Percentiles rank a stretch among this genome's conserved stretches.
These are phyloP conservation scores for Fusarium temperatum DNA, from an alignment of 2,329 filamentous ascomycete genomes.

Conservation along the genomic window DNA sequence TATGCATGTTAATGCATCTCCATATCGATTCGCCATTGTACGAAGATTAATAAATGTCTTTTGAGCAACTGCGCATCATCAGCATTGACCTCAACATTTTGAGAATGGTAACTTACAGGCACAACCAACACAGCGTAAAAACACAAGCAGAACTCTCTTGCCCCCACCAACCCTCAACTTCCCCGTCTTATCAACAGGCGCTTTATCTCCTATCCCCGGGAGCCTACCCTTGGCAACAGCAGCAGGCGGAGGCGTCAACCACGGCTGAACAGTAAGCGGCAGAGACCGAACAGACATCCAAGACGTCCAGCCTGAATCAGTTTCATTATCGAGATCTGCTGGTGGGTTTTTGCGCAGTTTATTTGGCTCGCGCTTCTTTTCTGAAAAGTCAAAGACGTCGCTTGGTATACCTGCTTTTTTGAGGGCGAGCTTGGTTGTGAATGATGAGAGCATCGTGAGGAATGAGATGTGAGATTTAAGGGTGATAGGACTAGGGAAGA, in stretches of 20 bases:
- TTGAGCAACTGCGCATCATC: conserved; percentile 56
- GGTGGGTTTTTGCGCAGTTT: conserved; percentile 47
- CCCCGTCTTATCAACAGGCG: conserved; percentile 57
- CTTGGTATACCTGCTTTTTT: conserved; percentile 64
- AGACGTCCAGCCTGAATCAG: conserved; percentile 49
- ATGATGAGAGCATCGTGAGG: conserved; percentile 60
- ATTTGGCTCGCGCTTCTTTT: conserved; percentile 42
- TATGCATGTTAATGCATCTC: conserved; percentile 60
- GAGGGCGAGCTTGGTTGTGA: conserved; percentile 67
- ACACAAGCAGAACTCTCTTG: conserved; percentile 58
- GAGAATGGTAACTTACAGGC: conserved; percentile 55
- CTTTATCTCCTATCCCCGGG: conserved; percentile 59
- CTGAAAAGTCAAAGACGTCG: conserved; percentile 56
- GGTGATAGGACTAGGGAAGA: no score
- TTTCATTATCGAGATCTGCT: conserved; percentile 40
- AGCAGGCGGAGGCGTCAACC: conserved; percentile 61
- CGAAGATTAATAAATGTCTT: conserved; percentile 66
- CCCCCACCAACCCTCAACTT: conserved; percentile 56
- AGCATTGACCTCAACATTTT: background rate
- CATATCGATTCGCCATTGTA: conserved; percentile 61
- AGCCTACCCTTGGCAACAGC: conserved; percentile 56
- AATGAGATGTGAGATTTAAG: conserved; percentile 10
- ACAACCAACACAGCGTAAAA: conserved; percentile 64
- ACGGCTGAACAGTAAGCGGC: conserved; percentile 62
- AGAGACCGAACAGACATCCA: conserved; percentile 62